phyloP scores from a whole-genome alignment of 768 basidiomycete genomes.

The Serendipita vermifera region DNA sequence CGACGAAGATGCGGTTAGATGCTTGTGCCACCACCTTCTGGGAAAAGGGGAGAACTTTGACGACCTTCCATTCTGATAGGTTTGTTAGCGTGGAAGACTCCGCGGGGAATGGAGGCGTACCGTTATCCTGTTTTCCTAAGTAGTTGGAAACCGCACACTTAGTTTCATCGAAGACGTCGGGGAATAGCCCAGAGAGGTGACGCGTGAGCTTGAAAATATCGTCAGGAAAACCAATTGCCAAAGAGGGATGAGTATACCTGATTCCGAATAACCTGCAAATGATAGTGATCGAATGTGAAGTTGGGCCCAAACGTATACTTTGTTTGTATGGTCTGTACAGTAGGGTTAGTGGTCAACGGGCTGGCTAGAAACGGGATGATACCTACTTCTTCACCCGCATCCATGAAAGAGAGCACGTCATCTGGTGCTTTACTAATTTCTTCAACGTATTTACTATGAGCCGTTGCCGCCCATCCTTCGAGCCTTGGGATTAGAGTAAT shows the following conservation, averaged over 20 bases:
- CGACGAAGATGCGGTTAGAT: constrained; percentile 35
- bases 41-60: constrained; percentile 17
- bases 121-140: not conserved
- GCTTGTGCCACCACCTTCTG: constrained; percentile 24
- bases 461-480: not conserved
- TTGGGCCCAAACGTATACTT: not conserved
- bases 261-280: constrained; percentile 13
- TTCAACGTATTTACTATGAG: constrained; percentile 14
- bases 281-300: constrained; percentile 12
- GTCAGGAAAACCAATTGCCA: not conserved
- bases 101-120: not conserved
- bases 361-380: too few species aligned
- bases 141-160: constrained; percentile 6
- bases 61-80: constrained; percentile 19
- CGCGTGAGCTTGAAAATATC: constrained; percentile 14
- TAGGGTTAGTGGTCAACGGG: not conserved
- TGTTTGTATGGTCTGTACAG: not conserved
- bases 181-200: constrained; percentile 11
- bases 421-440: constrained; percentile 19
- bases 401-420: constrained; percentile 15
- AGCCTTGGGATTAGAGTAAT: not conserved
- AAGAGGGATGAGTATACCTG: not conserved
- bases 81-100: not conserved
- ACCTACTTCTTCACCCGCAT: not conserved
- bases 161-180: constrained; percentile 13